Evolutionary conservation across 73 alveolate genomes (phyloP).

Genomic region (Loxodes magnus): DNA sequence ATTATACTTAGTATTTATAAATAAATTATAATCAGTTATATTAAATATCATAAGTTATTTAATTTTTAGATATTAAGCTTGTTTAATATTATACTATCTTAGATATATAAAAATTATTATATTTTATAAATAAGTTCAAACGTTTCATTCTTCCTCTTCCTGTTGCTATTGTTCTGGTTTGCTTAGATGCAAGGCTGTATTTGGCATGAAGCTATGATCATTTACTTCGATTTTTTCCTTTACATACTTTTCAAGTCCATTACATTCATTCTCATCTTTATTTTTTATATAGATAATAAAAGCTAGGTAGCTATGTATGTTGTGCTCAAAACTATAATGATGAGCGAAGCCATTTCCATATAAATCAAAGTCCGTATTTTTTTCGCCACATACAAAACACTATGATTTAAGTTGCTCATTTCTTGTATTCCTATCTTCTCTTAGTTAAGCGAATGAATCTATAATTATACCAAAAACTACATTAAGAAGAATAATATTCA

Average conservation of each 20-base stretch:
- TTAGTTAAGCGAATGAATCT: conserved; percentile 72
- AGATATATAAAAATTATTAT: too few species aligned
- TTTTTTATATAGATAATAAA: conserved; percentile 18
- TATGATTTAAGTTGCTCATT: conserved; percentile 46
- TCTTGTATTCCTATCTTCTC: conserved; percentile 54
- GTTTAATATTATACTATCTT: too few species aligned
- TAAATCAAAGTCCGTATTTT: conserved; percentile 38
- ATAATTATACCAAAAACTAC: conserved; percentile 75
- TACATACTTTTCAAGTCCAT: conserved; percentile 31
- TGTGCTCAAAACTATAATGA: conserved; percentile 59
- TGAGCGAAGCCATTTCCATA: conserved; percentile 62
- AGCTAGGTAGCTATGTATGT: conserved; percentile 21
- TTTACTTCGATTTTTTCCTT: conserved; percentile 22
- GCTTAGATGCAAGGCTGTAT: background rate
- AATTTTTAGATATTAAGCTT: too few species aligned
- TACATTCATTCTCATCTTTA: conserved; percentile 29
- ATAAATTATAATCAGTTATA: too few species aligned
- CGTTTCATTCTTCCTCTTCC: too few species aligned
- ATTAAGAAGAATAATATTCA: conserved; percentile 54
- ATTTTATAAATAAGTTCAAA: too few species aligned
- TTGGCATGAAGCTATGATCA: conserved; percentile 16
- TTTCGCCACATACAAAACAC: conserved; percentile 64
- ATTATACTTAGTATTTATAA: too few species aligned
- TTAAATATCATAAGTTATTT: too few species aligned
- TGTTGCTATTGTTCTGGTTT: too few species aligned